Evolutionary conservation across 2,329 filamentous ascomycete species (phyloP), one percentile per base, ranked within the genome.

Genomic region (Penicillium sp.): DNA sequence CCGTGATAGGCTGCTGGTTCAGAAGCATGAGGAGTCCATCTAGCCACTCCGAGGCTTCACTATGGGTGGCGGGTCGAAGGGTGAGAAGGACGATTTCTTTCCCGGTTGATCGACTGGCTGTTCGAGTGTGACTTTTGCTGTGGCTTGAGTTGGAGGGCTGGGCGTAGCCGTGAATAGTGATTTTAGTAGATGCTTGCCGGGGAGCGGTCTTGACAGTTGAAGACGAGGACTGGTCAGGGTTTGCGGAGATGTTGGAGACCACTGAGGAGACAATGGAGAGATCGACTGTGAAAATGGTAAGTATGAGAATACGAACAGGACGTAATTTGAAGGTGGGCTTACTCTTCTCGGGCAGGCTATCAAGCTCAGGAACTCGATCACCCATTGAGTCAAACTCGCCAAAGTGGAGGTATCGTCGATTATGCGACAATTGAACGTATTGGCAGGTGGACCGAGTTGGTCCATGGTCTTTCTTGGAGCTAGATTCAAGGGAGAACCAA

Each of bases 21-120:
- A 99, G 81, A 49, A 99, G 79, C 91, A 99, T 95, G 51, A 97
- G 80, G 59, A 99, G 76, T 1, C 94, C 94, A 70, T 99, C 94
- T 5, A 99, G 81, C 94, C 94, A 99, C 74, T 99, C 94, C 0
- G 91, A 95, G 9, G 94, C 94, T 44, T 94, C 77, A 59, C 85
- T 89, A 68, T 94, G 88, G 53, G 85, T 89, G 53, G 85, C 78
- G 6, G 93, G 92, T 70, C 90, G 86, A 47, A 99, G 80, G n/a
- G 87, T 89, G 49, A 99, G 79, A 21, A 97, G 81, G 1, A 89
- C 81, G 46, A 84, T 78, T 70, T 97, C 94, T 60, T 82, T 81
- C 31, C 73, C 66, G 16, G 66, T 74, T 33, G 67, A 57, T 57
- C 65, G 67, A 61, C 64, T 68, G 43, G 57, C 55, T 33, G 70